Evolutionary conservation across 2,329 filamentous ascomycete species (phyloP), one percentile per base, ranked within the genome.

Genomic region (Nemania sp.): DNA sequence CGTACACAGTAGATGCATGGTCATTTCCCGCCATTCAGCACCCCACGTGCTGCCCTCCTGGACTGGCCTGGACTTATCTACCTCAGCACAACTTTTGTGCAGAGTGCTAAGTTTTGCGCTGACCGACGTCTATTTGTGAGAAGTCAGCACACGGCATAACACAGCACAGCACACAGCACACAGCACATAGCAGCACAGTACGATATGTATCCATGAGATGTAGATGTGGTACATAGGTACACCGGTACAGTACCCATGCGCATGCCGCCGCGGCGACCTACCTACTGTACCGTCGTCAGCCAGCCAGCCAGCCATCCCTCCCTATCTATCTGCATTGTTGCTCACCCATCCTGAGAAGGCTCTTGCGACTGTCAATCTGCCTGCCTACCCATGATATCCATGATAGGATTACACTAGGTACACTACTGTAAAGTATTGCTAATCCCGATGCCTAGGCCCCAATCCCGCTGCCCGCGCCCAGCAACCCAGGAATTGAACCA

Each of bases 1-100:
- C 7, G 32, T 35, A 11, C 32, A 11, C 10, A n/a, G n/a, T 41
- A 26, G 45, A 67, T 68, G 67, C 62, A 57, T 62, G 62, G 66
- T 52, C 70, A 69, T 73, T 71, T 61, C 59, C 66, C 64, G 67
- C 74, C 73, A 76, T 74, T 74, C 72, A 70, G 61, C 69, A 72
- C 73, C 73, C 74, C 74, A 76, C 74, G 74, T 76, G 74, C 69
- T 7, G 47, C 27, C 52, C 11, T 26, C 22, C 11, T 43, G 64
- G 67, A 43, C 56, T 62, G n/a, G 51, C 43, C 45, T 52, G 18
- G 53, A 18, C 32, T 24, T 22, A 20, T 38, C 49, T 43, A n/a
- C 24, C 47, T 20, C 61, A 62, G 53, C 52, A 68, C 54, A 57
- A 55, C 54, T 71, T 57, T 57, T 55, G 61, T 57, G 51, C 56